Percentiles rank a stretch among this genome's conserved stretches.
Evolutionary conservation across 371 early-diverging fungal species (phyloP).

Genomic region (Nematocida ironsii): DNA sequence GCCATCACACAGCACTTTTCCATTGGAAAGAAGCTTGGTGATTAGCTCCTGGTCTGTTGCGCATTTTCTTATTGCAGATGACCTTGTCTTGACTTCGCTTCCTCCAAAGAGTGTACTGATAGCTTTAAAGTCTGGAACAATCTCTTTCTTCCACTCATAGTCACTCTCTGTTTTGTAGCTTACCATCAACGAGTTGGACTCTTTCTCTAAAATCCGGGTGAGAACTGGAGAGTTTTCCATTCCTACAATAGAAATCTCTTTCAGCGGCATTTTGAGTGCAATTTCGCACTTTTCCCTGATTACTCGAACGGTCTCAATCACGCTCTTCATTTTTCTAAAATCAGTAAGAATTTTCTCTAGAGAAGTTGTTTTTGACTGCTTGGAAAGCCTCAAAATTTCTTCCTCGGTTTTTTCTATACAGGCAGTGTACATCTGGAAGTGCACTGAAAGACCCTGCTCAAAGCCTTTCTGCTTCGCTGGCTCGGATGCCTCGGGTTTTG

Average conservation of each 20-base stretch:
- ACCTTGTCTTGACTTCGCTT: slow-evolving; percentile 58
- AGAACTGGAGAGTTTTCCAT: slow-evolving; percentile 73
- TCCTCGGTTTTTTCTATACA: slow-evolving; percentile 7
- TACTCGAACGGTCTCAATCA: slow-evolving; percentile 88
- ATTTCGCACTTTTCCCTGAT: slow-evolving; percentile 87
- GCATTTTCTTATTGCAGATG: slow-evolving; percentile 48
- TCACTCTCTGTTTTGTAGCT: slow-evolving; percentile 26
- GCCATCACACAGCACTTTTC: neutral
- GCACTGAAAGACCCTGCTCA: slow-evolving; percentile 75
- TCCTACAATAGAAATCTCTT: slow-evolving; percentile 86
- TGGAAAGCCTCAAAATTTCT: slow-evolving; percentile 7
- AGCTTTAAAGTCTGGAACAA: slow-evolving; percentile 64
- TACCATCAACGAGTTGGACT: slow-evolving; percentile 64
- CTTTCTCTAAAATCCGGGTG: slow-evolving; percentile 40
- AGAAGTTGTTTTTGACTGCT: slow-evolving; percentile 1
- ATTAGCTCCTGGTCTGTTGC: slow-evolving; percentile 20
- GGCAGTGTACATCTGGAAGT: slow-evolving; percentile 63
- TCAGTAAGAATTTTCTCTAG: slow-evolving; percentile 31
- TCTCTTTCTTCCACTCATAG: slow-evolving; percentile 43
- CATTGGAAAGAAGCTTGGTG: slow-evolving; percentile 3
- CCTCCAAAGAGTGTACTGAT: slow-evolving; percentile 57
- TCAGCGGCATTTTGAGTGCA: slow-evolving; percentile 90
- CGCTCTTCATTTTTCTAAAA: slow-evolving; percentile 71
- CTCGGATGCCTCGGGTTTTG: slow-evolving; percentile 88
- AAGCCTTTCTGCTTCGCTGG: slow-evolving; percentile 79